phyloP scores from a whole-genome alignment of 495 filamentous ascomycete species.

The Xylaria curta region DNA sequence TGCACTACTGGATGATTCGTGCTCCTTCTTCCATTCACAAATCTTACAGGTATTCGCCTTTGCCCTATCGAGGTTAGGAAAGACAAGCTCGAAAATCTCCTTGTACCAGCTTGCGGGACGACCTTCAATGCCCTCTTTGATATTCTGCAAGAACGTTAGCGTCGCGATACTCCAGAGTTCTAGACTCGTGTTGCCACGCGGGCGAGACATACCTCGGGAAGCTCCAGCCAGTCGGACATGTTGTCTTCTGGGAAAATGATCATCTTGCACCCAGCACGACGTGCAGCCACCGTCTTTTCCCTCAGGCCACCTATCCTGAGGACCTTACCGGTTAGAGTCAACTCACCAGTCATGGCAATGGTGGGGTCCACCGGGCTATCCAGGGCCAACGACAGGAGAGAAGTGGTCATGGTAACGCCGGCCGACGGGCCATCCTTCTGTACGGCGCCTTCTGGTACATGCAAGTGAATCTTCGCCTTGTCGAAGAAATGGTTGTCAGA shows the following conservation, averaged over 20 bases:
- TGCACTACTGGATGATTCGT: conserved; percentile 37
- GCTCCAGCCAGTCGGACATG: conserved; percentile 93
- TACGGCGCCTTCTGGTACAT: conserved; percentile 96
- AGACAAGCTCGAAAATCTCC: conserved; percentile 91
- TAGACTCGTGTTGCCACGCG: conserved; percentile 21
- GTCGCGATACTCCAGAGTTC: conserved; percentile 24
- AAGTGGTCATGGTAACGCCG: conserved; percentile 96
- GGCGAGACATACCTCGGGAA: conserved; percentile 80
- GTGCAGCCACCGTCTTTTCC: conserved; percentile 98
- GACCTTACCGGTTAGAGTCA: conserved; percentile 97
- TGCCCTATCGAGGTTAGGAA: conserved; percentile 77
- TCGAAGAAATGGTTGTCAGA: conserved; percentile 94
- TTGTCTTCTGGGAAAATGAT: conserved; percentile 97
- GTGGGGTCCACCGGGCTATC: conserved; percentile 79
- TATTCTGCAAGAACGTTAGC: conserved; percentile 72
- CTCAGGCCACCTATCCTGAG: conserved; percentile 93
- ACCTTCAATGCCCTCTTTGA: conserved; percentile 93
- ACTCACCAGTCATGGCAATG: conserved; percentile 97
- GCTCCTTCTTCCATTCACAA: conserved; percentile 64
- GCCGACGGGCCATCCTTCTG: conserved; percentile 96
- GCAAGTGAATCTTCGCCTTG: conserved; percentile 92
- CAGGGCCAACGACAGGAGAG: conserved; percentile 82
- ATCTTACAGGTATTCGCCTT: conserved; percentile 72
- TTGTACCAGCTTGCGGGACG: conserved; percentile 90
- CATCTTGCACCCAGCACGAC: conserved; percentile 90